Evolutionary conservation across 108 stramenopile genomes (phyloP).

Genomic region (Cyclotella baltica): DNA sequence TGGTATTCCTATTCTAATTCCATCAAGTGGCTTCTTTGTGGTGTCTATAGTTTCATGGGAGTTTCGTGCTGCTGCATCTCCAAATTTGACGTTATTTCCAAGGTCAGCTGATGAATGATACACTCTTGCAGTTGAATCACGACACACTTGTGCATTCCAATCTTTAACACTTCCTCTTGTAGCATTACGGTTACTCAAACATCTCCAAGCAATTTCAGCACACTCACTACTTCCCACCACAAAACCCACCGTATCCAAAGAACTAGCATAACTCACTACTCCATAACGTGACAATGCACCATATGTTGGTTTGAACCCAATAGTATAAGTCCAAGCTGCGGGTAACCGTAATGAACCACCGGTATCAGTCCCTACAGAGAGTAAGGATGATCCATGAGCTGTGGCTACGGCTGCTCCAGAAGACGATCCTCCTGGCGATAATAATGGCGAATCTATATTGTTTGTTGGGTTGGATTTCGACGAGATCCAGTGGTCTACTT

Average conservation of each 20-base stretch:
- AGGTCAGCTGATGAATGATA: conserved; percentile 27
- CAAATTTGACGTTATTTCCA: conserved; percentile 1
- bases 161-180: not conserved
- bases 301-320: conserved; percentile 97
- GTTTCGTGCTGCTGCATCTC: not conserved
- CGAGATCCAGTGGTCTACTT: conserved; percentile 27
- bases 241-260: conserved; percentile 93
- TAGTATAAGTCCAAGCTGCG: conserved; percentile 93
- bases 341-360: conserved; percentile 97
- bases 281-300: conserved; percentile 93
- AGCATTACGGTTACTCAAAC: conserved; percentile 41
- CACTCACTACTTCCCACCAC: conserved; percentile 73
- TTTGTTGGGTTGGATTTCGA: not conserved
- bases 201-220: conserved; percentile 59
- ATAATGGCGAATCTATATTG: conserved; percentile 29
- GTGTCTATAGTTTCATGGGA: not conserved
- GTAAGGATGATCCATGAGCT: conserved; percentile 81
- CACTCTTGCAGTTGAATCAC: conserved; percentile 69
- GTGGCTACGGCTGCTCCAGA: conserved; percentile 94
- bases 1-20: conserved; percentile 85
- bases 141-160: conserved; percentile 34
- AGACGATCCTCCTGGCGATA: conserved; percentile 89
- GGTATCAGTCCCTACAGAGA: conserved; percentile 96
- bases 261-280: conserved; percentile 94
- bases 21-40: conserved; percentile 47